Evolutionary conservation across 176 grass and related monocot genomes (phyloP), one percentile per base, ranked within the genome.

Genomic region (Poa pratensis): DNA sequence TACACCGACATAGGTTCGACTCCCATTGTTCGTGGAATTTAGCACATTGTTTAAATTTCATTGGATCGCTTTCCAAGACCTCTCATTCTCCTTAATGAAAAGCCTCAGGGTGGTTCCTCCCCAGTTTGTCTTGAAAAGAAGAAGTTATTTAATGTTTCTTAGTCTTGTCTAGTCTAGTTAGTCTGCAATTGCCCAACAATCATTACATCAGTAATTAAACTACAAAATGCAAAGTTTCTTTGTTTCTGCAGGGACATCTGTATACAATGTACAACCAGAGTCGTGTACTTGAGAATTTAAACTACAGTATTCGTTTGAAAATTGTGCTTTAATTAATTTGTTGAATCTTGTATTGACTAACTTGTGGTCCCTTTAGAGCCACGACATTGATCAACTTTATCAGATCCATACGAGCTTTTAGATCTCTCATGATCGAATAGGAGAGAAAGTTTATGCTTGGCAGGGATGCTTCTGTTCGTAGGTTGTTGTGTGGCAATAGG

Each of bases 261-360:
- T 63, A 1, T 63, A 28, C 10, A 5, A 34, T 63, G 13, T 83
- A 52, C 12, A 79, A 18, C 22, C 12, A 64, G 53, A 27, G 9
- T 51, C 48, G 6, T 23, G 7, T 67, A 12, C 34, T 66, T 79
- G 26, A 59, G 28, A 10, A 46, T 80, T 71, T 27, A 34, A 57
- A 45, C 78, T 14, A 9, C 43, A 69, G 12, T 34, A 60, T 35
- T 51, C 26, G 5, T 24, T 19, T 48, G 15, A 27, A 63, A 53
- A 42, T 11, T 75, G 27, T 75, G 19, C 12, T 66, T 82, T 68
- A 18, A 22, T 54, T 78, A 19, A 32, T 86, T 30, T 58, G 26
- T 79, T 48, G 2, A 26, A 26, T 26, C 58, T 61, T 61, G 14
- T 26, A 61, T 61, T 61, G 24, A 61, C 22, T 26, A 4, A 55